Evolutionary conservation across 305 asterid genomes (phyloP).

Genomic region (Stenogyne calaminthoides): DNA sequence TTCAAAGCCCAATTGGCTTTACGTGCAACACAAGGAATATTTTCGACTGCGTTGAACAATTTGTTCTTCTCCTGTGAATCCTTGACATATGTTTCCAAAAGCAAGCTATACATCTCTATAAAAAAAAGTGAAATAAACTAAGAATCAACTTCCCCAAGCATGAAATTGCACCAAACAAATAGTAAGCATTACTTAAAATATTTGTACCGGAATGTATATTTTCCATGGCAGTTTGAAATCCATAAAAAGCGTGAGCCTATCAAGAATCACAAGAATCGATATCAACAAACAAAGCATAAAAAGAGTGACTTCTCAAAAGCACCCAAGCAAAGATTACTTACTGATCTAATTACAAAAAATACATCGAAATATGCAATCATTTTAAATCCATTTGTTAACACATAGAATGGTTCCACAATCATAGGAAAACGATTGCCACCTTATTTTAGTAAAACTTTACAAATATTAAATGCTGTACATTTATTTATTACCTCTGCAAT

Average conservation of each 20-base stretch:
- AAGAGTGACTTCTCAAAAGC: not conserved
- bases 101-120: constrained; percentile 85
- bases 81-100: constrained; percentile 74
- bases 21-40: constrained; percentile 59
- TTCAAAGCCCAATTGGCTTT: constrained; percentile 83
- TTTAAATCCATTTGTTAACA: not conserved
- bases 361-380: not conserved
- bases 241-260: constrained; percentile 82
- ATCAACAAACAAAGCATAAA: constrained; percentile 12
- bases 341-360: not conserved
- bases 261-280: constrained; percentile 25
- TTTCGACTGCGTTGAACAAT: constrained; percentile 65
- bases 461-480: not conserved
- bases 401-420: not conserved
- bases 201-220: constrained; percentile 71
- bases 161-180: not conserved
- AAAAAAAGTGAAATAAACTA: constrained; percentile 11
- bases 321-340: too few relatives aligned
- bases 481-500: constrained; percentile 59
- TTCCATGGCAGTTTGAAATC: constrained; percentile 76
- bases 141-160: constrained; percentile 32
- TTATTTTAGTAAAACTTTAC: not conserved
- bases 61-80: constrained; percentile 63
- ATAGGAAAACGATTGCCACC: not conserved
- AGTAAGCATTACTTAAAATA: constrained; percentile 15